A percentile compares a stretch with the other conserved stretches of the same genome.
Conservation (phyloP, 75 land plant species). For the Adiantum capillusveneris region DNA sequence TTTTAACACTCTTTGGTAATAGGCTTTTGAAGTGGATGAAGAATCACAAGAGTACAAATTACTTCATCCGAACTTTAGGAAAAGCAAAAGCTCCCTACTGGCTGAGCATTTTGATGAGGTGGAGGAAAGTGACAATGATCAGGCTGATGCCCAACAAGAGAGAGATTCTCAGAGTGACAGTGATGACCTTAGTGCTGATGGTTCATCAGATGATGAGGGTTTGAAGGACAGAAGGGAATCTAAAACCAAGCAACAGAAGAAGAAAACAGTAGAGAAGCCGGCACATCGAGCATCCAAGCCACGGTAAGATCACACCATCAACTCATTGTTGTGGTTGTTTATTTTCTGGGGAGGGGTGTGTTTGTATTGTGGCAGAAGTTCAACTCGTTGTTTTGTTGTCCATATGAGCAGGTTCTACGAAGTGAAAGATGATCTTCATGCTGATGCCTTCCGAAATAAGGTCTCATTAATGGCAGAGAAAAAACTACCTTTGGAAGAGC, state of each 20-base stretch:
- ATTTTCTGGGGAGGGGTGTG: too few relatives aligned
- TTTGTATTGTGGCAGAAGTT: too few relatives aligned
- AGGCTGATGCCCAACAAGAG: not conserved
- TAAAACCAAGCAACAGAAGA: conserved; percentile 7
- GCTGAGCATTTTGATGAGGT: conserved; percentile 80
- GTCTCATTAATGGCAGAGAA: conserved; percentile 65
- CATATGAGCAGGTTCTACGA: conserved; percentile 83
- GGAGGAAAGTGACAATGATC: conserved; percentile 33
- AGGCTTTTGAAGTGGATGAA: conserved; percentile 86
- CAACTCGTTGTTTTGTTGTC: too few relatives aligned
- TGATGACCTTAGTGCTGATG: conserved; percentile 18
- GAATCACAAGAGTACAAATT: conserved; percentile 53
- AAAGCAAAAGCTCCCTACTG: conserved; percentile 45
- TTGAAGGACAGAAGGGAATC: too few relatives aligned
- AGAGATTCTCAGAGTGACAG: not conserved
- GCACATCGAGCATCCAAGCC: conserved; percentile 6
- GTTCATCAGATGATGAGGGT: conserved; percentile 15
- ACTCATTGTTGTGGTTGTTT: too few relatives aligned
- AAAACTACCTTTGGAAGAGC: conserved; percentile 68
- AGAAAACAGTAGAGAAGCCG: conserved; percentile 9
- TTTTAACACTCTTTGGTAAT: conserved; percentile 7
- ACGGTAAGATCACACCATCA: conserved; percentile 21
- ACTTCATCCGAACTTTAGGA: conserved; percentile 59
- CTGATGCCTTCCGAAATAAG: conserved; percentile 72
- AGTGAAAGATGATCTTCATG: conserved; percentile 87